Evolutionary conservation across 2,329 filamentous ascomycete species (phyloP), one percentile per base, ranked within the genome.

Genomic region (Claviceps africana): DNA sequence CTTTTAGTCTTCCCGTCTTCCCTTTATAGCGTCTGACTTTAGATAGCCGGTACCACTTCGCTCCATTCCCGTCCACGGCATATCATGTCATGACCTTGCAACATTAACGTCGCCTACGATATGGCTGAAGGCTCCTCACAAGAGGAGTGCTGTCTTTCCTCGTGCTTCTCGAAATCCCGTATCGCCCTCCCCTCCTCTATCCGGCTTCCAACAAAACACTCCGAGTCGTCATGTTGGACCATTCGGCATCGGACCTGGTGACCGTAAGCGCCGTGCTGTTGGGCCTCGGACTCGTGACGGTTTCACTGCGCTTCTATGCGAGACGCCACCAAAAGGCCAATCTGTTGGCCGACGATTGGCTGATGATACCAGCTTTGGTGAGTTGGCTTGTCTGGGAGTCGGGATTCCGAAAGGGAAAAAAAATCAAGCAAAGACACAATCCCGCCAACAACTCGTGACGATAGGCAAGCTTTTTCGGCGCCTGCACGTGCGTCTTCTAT

Each of bases 311-410:
- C 17, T 53, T 60, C 30, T 53, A 40, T 35, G 47, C 53, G 10
- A 54, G 58, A 15, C 45, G 51, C 30, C 52, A 48, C 31, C 53
- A 55, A 19, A 53, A 54, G 30, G 44, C 50, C 17, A 31, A 9
- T 25, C 37, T 59, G 6, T 40, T 54, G 52, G 53, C 54, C 13
- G 58, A 60, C 43, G 58, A 59, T 49, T 55, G 40, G 46, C 42
- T 58, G 15, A 49, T 35, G 19, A 10, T 53, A 4, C 51, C 51
- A 10, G 54, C 52, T 44, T 44, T 59, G 37, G 55, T 56, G 30
- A 52, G 55, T 53, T 10, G 11, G 22, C 22, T 2, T 47, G 4
- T 2, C 11, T 19, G 4, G 4, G 40, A 22, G 40, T n/a, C n/a
- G n/a, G n/a, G n/a, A n/a, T n/a, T n/a, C n/a, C n/a, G n/a, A n/a